phyloP scores from a whole-genome alignment of 1,284 basidiomycete species.

The Malassezia cuniculi region DNA sequence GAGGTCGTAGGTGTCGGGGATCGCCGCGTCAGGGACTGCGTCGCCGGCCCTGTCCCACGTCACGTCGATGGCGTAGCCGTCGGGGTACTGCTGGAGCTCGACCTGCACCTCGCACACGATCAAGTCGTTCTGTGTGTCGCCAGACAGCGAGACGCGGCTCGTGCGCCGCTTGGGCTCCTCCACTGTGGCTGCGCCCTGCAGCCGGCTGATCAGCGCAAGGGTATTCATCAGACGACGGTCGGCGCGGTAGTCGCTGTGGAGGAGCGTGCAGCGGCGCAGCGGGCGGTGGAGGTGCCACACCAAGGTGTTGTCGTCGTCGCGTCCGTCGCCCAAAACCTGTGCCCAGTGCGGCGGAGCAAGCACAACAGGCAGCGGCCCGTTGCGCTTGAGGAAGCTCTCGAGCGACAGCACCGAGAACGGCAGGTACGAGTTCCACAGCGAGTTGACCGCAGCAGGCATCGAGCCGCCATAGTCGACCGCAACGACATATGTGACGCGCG shows the following conservation, averaged over 20 bases:
- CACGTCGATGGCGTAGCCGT: conserved; percentile 35
- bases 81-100: conserved; percentile 36
- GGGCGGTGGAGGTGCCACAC: conserved; percentile 13
- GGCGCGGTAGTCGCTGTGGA: conserved; percentile 6
- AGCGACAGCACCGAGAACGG: conserved; percentile 39
- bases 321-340: conserved; percentile 34
- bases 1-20: neutral
- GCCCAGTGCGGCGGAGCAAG: conserved; percentile 28
- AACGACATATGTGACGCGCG: conserved; percentile 72
- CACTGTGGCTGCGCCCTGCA: too few species aligned
- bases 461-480: conserved; percentile 80
- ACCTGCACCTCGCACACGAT: conserved; percentile 35
- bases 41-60: conserved; percentile 14
- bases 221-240: neutral
- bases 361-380: conserved; percentile 37
- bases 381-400: conserved; percentile 39
- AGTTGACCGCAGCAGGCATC: conserved; percentile 73
- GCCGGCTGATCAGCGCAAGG: too few species aligned
- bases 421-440: conserved; percentile 61
- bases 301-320: conserved; percentile 25
- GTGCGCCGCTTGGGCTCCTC: conserved; percentile 24
- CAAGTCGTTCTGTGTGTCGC: too few species aligned
- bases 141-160: conserved; percentile 23
- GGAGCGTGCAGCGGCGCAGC: neutral
- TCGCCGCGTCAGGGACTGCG: neutral